These are phyloP conservation scores for Sicyos baderoa DNA, from an alignment of 306 rosid species.

Conservation along the genomic window DNA sequence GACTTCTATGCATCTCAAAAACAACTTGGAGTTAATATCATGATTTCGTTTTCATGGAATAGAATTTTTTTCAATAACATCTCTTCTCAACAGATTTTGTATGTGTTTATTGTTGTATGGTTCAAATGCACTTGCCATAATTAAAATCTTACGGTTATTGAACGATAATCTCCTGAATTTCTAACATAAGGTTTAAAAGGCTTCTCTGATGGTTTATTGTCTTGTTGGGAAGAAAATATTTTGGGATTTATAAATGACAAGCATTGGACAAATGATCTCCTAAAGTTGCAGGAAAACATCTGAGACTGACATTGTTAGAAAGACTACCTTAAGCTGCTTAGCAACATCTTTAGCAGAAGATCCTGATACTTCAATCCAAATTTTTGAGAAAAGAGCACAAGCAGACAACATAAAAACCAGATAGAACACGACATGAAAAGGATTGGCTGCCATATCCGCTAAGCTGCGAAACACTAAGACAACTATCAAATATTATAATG, in stretches of 20 bases:
- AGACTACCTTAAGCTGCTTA: slow-evolving; percentile 73
- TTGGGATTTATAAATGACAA: too few relatives aligned
- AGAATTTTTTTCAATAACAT: neutral
- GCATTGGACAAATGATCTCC: neutral
- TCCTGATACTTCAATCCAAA: slow-evolving; percentile 98
- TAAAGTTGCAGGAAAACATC: neutral
- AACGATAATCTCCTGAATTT: neutral
- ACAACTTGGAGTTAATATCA: neutral
- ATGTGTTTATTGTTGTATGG: neutral
- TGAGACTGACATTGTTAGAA: neutral
- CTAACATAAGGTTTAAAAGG: neutral
- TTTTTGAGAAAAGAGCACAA: slow-evolving; percentile 88
- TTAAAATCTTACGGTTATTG: neutral
- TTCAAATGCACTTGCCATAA: neutral
- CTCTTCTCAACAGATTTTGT: neutral
- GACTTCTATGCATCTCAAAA: too few relatives aligned
- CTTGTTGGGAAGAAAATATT: neutral
- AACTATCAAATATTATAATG: slow-evolving; percentile 5
- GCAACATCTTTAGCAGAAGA: slow-evolving; percentile 95
- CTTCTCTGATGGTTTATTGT: neutral
- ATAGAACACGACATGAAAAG: slow-evolving; percentile 85
- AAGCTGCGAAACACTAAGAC: slow-evolving; percentile 42
- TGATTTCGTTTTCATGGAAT: neutral
- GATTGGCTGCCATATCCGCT: slow-evolving; percentile 97
- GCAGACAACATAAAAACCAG: slow-evolving; percentile 85